phyloP scores from a whole-genome alignment of 495 filamentous ascomycete species.

The Penicillium nucicola region DNA sequence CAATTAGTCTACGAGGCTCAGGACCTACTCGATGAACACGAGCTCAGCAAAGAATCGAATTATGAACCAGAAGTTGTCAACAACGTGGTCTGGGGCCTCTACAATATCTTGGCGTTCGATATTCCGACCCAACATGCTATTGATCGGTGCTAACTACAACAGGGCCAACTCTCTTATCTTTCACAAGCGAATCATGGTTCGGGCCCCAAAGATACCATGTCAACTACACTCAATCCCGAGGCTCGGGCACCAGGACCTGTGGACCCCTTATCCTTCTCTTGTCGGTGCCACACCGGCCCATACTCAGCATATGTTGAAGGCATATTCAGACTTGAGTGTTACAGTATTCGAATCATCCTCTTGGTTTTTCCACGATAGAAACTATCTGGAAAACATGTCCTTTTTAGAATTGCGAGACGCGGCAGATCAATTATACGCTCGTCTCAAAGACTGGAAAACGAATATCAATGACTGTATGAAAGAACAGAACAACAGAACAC shows the following conservation, averaged over 20 bases:
- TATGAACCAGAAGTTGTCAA: conserved; percentile 14
- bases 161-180: conserved; percentile 25
- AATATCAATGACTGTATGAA: conserved; percentile 25
- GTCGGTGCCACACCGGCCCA: conserved; percentile 22
- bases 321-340: conserved; percentile 22
- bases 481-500: conserved; percentile 11
- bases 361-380: conserved; percentile 19
- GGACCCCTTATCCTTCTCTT: conserved; percentile 28
- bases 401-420: conserved; percentile 1
- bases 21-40: conserved; percentile 8
- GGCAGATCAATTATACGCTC: conserved; percentile 19
- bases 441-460: conserved; percentile 28
- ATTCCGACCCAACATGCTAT: too few species aligned
- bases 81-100: conserved; percentile 27
- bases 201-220: conserved; percentile 12
- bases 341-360: conserved; percentile 24
- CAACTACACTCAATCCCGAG: conserved; percentile 2
- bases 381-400: conserved; percentile 13
- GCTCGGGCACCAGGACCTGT: conserved; percentile 21
- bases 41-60: conserved; percentile 8
- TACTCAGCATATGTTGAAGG: conserved; percentile 24
- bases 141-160: not conserved
- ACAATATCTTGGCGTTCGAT: conserved; percentile 4
- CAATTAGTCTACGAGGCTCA: conserved; percentile 22
- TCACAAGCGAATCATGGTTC: conserved; percentile 17